Base-by-base conservation (phyloP, 2,329 filamentous ascomycete species). In the Graphilbum sp. region DNA sequence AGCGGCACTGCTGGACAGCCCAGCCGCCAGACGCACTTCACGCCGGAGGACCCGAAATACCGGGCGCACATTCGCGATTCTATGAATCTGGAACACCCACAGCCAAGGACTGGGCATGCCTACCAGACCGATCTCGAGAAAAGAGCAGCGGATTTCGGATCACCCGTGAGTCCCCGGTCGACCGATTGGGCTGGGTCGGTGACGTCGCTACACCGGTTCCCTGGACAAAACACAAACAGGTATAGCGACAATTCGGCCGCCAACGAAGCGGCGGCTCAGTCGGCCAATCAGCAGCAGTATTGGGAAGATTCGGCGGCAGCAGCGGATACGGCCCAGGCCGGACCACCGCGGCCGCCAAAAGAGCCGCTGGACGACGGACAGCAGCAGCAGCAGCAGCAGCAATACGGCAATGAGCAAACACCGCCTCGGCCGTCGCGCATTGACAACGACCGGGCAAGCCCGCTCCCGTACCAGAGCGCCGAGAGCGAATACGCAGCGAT, bases 1-100 rank as follows among this genome's bases (percentile, higher is more conserved):
- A 36, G 32, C 21, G 30, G 27, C 27, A 8, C 27, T 12, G 5
- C 13, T 12, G 27, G 6, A n/a, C 27, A 25, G 7, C 23, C 23
- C 23, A 25, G 7, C 12, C 23, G 27, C 15, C 27, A 12, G 32
- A 63, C 67, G 3, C 70, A 70, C 41, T 65, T 69, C 50, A 67
- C 66, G 5, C 61, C 63, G 23, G 77, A 72, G 49, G 79, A 86
- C 47, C 79, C 81, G 34, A 87, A 87, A 55, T 87, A 87, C 56
- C 78, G 80, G 55, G 80, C 79, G 40, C 79, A 87, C 54, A n/a
- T n/a, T n/a, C 76, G 82, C 47, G 83, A 87, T 58, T 86, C 80
- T 20, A 55, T 87, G 40, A 84, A 85, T 49, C 61, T 88, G 30
- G 75, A 85, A 52, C 82, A 88, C 55, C 82, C 82, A 6, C 81